Evolutionary conservation across 495 filamentous ascomycete genomes (phyloP).

Genomic region (Penicillium egyptiacum): DNA sequence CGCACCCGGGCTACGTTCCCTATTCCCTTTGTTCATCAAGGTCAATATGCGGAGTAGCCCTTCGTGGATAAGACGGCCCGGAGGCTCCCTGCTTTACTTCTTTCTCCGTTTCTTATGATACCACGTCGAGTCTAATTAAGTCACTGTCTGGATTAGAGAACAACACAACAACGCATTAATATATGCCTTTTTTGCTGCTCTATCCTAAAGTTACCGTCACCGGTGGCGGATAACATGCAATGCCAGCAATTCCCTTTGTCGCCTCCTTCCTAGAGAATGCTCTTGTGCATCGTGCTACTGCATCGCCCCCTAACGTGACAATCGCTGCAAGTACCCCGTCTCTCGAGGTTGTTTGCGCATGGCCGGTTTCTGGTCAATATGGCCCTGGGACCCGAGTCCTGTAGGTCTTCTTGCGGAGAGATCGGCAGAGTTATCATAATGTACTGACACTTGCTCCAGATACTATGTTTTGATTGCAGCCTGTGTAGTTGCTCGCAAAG

Average conservation of each 20-base stretch:
- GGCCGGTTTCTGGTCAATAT: slow-evolving; percentile 62
- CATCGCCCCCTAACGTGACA: slow-evolving; percentile 26
- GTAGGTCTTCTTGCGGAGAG: slow-evolving; percentile 38
- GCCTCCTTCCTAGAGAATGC: slow-evolving; percentile 27
- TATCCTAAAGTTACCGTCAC: slow-evolving; percentile 2
- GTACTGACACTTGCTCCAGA: slow-evolving; percentile 33
- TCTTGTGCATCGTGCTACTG: slow-evolving; percentile 29
- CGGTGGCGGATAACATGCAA: slow-evolving; percentile 27
- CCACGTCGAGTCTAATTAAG: background rate
- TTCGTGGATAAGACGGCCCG: slow-evolving; percentile 5
- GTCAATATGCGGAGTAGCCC: background rate
- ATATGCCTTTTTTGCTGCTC: slow-evolving; percentile 3
- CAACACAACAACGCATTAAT: slow-evolving; percentile 3
- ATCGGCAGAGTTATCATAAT: background rate
- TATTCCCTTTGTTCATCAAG: slow-evolving; percentile 5
- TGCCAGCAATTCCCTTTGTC: slow-evolving; percentile 42
- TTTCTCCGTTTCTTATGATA: background rate
- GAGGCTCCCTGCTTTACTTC: slow-evolving; percentile 1
- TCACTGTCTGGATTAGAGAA: slow-evolving; percentile 1
- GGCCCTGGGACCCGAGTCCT: slow-evolving; percentile 54
- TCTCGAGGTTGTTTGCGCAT: slow-evolving; percentile 57
- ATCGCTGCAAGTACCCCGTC: slow-evolving; percentile 12
- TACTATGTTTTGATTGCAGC: slow-evolving; percentile 60
- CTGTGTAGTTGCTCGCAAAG: slow-evolving; percentile 56
- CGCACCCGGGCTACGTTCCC: slow-evolving; percentile 7